Evolutionary conservation across 1,284 basidiomycete genomes (phyloP), one percentile per base, ranked within the genome.

Genomic region (Cutaneotrichosporon spelunceum): DNA sequence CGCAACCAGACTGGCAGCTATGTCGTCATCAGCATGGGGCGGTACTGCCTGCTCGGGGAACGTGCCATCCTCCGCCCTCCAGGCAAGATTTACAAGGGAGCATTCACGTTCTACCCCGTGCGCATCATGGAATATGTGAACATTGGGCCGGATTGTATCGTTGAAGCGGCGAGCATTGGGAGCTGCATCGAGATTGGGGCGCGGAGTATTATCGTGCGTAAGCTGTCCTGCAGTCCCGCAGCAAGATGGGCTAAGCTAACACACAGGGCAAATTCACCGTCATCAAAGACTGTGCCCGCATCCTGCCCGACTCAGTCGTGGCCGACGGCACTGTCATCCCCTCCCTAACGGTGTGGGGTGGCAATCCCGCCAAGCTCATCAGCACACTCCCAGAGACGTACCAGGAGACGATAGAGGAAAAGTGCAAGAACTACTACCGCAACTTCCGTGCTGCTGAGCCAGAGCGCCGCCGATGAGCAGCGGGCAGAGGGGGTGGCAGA

Each of bases 21-120:
- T 13, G 92, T 98, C 7, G 93, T 94, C 39, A 90, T 99, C 52
- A 88, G 87, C 2, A 83, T 98, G 34, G 96, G 96, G 11, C 83
- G 93, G 66, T 98, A 98, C 78, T 97, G 93, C 78, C 81, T 91
- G 23, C 83, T 99, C 2, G 91, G 90, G 4, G 93, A 98, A 71
- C 87, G 87, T 19, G 89, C 88, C 66, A 86, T 98, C 33, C 86
- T 99, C 81, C 84, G 83, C 21, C 84, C 84, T 0, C 81, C 82
- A 4, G 80, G 80, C 36, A 82, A 81, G 77, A 79, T 79, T 14
- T 81, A 81, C 69, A 81, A 82, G 65, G 82, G 93, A 90, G 53
- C 68, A 62, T 97, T 96, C 84, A 97, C 96, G 70, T 98, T 96
- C 79, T 97, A 98, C 73, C 95, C 96, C 2, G 91, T 97, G 87